Conservation (phyloP, 2,329 filamentous ascomycete genomes). For the Penicillium sp. region DNA sequence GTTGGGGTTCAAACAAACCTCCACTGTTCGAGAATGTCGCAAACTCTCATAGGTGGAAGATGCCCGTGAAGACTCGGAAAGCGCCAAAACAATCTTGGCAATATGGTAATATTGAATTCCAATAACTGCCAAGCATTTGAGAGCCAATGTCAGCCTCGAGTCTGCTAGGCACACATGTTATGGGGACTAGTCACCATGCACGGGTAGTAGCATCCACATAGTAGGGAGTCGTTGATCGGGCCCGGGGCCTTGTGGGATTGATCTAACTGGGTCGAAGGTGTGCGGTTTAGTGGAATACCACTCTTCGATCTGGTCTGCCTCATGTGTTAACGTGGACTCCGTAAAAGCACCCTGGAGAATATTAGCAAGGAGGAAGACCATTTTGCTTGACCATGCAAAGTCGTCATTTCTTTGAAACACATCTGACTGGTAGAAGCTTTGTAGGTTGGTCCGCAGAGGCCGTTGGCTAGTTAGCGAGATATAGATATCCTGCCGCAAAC, state of each 20-base stretch:
- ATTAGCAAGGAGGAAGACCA: slow-evolving; percentile 38
- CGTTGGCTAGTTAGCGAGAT: slow-evolving; percentile 35
- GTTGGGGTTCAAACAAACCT: slow-evolving; percentile 12
- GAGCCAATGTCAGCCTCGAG: background rate
- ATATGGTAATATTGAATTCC: slow-evolving; percentile 38
- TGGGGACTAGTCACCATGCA: slow-evolving; percentile 23
- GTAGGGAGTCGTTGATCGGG: slow-evolving; percentile 26
- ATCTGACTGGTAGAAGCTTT: slow-evolving; percentile 34
- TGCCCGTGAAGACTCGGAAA: slow-evolving; percentile 14
- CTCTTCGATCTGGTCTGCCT: slow-evolving; percentile 12
- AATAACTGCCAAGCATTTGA: slow-evolving; percentile 24
- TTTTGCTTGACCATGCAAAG: slow-evolving; percentile 37
- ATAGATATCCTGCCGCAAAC: slow-evolving; percentile 42
- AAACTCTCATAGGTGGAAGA: slow-evolving; percentile 21
- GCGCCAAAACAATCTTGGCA: slow-evolving; percentile 31
- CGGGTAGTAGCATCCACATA: slow-evolving; percentile 34
- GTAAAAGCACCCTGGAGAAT: slow-evolving; percentile 18
- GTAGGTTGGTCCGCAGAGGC: slow-evolving; percentile 35
- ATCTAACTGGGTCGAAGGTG: slow-evolving; percentile 29
- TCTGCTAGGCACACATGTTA: background rate
- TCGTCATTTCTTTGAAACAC: slow-evolving; percentile 36
- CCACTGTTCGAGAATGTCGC: slow-evolving; percentile 21
- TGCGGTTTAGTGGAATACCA: slow-evolving; percentile 24
- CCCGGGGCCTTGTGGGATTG: slow-evolving; percentile 20
- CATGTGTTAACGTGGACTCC: no score